Evolutionary conservation across 352 stramenopile species (phyloP).

Genomic region (Phytophthora aleatoria): DNA sequence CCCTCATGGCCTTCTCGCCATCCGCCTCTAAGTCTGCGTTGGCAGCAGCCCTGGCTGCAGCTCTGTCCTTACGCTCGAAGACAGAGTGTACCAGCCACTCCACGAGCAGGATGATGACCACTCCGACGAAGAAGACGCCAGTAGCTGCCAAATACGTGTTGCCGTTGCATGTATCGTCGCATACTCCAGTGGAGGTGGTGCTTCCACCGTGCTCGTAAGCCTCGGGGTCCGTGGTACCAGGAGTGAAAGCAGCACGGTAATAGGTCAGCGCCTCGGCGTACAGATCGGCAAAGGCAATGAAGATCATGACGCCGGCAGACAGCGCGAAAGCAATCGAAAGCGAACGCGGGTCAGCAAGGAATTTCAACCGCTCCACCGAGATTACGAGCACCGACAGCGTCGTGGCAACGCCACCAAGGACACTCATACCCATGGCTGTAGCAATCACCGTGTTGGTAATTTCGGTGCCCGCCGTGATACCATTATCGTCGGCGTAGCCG

Average conservation of each 20-base stretch:
- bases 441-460: slow-evolving; percentile 56
- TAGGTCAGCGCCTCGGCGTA: slow-evolving; percentile 56
- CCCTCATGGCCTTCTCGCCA: slow-evolving; percentile 20
- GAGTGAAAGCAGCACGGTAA: slow-evolving; percentile 59
- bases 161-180: slow-evolving; percentile 62
- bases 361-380: slow-evolving; percentile 60
- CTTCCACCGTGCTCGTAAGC: slow-evolving; percentile 64
- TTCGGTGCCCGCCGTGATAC: slow-evolving; percentile 30
- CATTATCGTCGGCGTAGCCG: slow-evolving; percentile 50
- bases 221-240: slow-evolving; percentile 57
- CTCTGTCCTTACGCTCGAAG: slow-evolving; percentile 33
- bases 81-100: slow-evolving; percentile 67
- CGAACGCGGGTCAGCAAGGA: slow-evolving; percentile 56
- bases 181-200: slow-evolving; percentile 40
- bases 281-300: slow-evolving; percentile 70
- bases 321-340: slow-evolving; percentile 69
- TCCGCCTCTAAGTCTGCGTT: slow-evolving; percentile 22
- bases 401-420: slow-evolving; percentile 66
- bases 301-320: slow-evolving; percentile 78
- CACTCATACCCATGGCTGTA: slow-evolving; percentile 74
- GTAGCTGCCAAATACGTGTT: slow-evolving; percentile 63
- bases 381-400: slow-evolving; percentile 68
- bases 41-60: slow-evolving; percentile 8
- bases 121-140: slow-evolving; percentile 57
- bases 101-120: slow-evolving; percentile 68